phyloP scores from a whole-genome alignment of 495 filamentous ascomycete genomes.

The Endocarpon pusillum region DNA sequence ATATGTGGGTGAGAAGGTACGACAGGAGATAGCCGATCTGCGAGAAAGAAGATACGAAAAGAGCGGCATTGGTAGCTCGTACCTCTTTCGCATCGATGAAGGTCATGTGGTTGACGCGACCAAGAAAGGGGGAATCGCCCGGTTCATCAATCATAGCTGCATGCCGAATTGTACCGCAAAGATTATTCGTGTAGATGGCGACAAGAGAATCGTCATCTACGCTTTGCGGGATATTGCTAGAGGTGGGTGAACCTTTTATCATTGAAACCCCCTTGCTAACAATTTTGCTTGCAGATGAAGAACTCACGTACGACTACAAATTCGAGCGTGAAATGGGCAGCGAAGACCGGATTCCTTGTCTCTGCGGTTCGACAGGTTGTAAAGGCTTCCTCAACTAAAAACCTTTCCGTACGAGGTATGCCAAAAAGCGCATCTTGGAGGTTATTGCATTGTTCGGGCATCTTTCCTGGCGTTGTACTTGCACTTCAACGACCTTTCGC shows the following conservation, averaged over 20 bases:
- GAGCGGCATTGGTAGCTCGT: conserved; percentile 92
- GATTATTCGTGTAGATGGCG: conserved; percentile 99
- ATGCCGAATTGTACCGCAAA: conserved; percentile 98
- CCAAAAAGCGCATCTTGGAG: too few species aligned
- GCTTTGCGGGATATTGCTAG: conserved; percentile 83
- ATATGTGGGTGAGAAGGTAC: conserved; percentile 94
- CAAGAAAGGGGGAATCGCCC: conserved; percentile 91
- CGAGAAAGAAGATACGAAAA: conserved; percentile 82
- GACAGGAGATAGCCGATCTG: conserved; percentile 90
- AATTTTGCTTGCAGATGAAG: conserved; percentile 56
- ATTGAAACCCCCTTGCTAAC: background rate
- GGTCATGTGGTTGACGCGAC: conserved; percentile 95
- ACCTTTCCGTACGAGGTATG: too few species aligned
- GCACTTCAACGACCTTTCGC: too few species aligned
- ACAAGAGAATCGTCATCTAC: conserved; percentile 97
- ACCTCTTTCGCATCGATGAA: conserved; percentile 96
- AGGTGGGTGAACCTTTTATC: conserved; percentile 43
- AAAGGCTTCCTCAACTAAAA: conserved; percentile 95
- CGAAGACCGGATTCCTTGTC: conserved; percentile 87
- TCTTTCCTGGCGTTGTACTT: too few species aligned
- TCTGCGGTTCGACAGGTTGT: conserved; percentile 87
- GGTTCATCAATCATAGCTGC: conserved; percentile 98
- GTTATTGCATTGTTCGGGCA: too few species aligned
- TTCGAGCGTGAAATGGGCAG: conserved; percentile 94
- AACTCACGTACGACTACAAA: conserved; percentile 99